A percentile compares a stretch with the other conserved stretches of the same genome.
These are phyloP conservation scores for Rhodotorula paludigena DNA, from an alignment of 768 basidiomycete genomes.

Conservation along the genomic window DNA sequence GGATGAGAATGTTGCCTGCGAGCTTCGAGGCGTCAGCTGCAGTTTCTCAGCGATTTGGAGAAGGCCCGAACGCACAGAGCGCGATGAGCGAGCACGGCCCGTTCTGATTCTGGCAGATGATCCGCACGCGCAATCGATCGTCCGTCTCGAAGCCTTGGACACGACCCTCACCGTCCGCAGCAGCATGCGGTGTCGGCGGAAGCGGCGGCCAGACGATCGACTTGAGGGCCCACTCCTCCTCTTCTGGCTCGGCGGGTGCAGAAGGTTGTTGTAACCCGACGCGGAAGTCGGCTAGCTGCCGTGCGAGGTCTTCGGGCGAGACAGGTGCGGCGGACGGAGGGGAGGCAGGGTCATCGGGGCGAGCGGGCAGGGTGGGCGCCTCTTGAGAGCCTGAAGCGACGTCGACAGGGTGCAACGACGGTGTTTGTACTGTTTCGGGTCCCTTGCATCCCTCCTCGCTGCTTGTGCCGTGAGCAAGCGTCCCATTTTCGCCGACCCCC, in stretches of 20 bases:
- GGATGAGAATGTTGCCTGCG: slow-evolving; percentile 77
- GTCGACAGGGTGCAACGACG: too few relatives aligned
- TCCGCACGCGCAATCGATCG: slow-evolving; percentile 7
- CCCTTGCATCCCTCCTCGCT: too few relatives aligned
- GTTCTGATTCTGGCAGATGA: slow-evolving; percentile 47
- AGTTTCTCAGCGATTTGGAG: not conserved
- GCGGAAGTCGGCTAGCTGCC: not conserved
- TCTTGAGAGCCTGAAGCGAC: too few relatives aligned
- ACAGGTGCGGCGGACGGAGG: not conserved
- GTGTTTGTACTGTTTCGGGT: too few relatives aligned
- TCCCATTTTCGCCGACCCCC: too few relatives aligned
- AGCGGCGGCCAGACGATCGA: slow-evolving; percentile 28
- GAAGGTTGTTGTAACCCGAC: not conserved
- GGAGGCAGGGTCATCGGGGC: too few relatives aligned
- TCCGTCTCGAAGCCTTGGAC: not conserved
- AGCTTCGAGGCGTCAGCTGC: not conserved
- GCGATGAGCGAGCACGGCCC: slow-evolving; percentile 87
- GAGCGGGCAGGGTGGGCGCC: too few relatives aligned
- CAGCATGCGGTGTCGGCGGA: slow-evolving; percentile 17
- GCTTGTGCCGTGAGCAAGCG: too few relatives aligned
- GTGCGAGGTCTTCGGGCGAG: slow-evolving; percentile 8
- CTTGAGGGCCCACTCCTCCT: slow-evolving; percentile 33
- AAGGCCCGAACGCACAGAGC: slow-evolving; percentile 56
- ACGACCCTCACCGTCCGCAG: too few relatives aligned
- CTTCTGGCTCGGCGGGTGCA: not conserved